Evolutionary conservation across 169 alveolate genomes (phyloP), one percentile per base, ranked within the genome.

Genomic region (Plasmodium reichenowi): DNA sequence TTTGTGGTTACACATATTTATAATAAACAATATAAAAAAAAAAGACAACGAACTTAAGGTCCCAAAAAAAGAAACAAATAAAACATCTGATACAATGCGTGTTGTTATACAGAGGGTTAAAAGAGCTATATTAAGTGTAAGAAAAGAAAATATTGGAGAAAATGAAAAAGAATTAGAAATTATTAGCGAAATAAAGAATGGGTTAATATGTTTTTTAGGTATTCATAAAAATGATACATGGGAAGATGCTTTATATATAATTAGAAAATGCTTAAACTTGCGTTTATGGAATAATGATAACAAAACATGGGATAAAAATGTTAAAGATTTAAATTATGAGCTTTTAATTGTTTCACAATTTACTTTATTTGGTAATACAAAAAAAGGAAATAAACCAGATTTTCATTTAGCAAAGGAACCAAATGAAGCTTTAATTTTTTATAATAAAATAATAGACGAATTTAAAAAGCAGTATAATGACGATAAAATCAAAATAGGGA

Each of bases 341-440:
- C 63, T 97, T 3, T 68, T 97, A 48, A 78, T 97, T 9, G 98
- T 97, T 15, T 95, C 98, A 12, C 96, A 97, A 70, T 97, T 97
- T 94, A 97, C 99, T 22, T 95, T 97, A 24, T 97, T 96, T 78
- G 96, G 96, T 20, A 72, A 90, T 52, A 86, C 97, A 59, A 97
- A 97, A 75, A 92, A 78, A 48, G 99, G 99, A 24, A 96, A 95
- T 74, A 96, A 95, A 70, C 99, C 99, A 0, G 99, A 97, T 87
- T 97, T 96, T 86, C 99, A 97, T 89, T 85, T 90, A 64, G 98
- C 99, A 0, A 97, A 95, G 96, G 96, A 96, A 22, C 96, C 97
- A 13, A 97, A 96, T 2, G 93, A 96, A 72, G 99, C 99, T 2
- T 86, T 88, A 80, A 85, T 72, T 32, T 78, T 97, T 54, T 97